Conservation (phyloP, 352 stramenopile genomes). For the Elongisporangium undulatum region DNA sequence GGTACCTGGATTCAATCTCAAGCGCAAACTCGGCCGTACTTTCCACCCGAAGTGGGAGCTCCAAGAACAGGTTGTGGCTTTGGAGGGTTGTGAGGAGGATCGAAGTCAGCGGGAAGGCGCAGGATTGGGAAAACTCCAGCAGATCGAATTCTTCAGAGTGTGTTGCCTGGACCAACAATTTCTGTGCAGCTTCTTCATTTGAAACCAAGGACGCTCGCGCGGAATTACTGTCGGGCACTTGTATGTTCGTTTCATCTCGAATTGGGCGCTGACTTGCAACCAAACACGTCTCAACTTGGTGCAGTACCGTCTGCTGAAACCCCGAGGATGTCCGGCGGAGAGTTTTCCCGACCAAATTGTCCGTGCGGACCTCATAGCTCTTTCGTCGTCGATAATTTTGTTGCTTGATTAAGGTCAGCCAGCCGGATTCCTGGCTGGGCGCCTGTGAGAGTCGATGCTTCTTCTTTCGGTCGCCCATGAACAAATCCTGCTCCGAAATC, state of each 20-base stretch:
- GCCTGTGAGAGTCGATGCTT: slow-evolving; percentile 13
- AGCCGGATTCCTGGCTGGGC: slow-evolving; percentile 25
- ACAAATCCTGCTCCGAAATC: slow-evolving; percentile 60
- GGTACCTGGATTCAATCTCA: slow-evolving; percentile 66
- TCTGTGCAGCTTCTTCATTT: slow-evolving; percentile 13
- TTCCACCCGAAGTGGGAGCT: slow-evolving; percentile 49
- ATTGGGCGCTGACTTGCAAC: slow-evolving; percentile 9
- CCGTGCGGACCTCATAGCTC: slow-evolving; percentile 17
- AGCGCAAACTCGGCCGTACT: slow-evolving; percentile 44
- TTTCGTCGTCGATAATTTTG: slow-evolving; percentile 37
- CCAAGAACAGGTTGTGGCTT: slow-evolving; percentile 53
- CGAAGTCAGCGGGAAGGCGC: slow-evolving; percentile 50
- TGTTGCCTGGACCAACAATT: slow-evolving; percentile 25
- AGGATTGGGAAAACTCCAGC: slow-evolving; percentile 38
- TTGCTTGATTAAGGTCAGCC: slow-evolving; percentile 52
- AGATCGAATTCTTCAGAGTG: slow-evolving; percentile 45
- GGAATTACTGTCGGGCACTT: not conserved
- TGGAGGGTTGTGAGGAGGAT: slow-evolving; percentile 64
- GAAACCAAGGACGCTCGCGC: not conserved
- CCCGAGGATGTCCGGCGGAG: slow-evolving; percentile 47
- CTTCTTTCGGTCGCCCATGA: slow-evolving; percentile 21
- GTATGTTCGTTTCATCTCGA: not conserved
- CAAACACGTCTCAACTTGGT: slow-evolving; percentile 45
- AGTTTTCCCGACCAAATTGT: slow-evolving; percentile 16
- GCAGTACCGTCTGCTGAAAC: slow-evolving; percentile 44